Evolutionary conservation across 2,329 filamentous ascomycete genomes (phyloP).

Genomic region (Colletotrichum echinochloae): DNA sequence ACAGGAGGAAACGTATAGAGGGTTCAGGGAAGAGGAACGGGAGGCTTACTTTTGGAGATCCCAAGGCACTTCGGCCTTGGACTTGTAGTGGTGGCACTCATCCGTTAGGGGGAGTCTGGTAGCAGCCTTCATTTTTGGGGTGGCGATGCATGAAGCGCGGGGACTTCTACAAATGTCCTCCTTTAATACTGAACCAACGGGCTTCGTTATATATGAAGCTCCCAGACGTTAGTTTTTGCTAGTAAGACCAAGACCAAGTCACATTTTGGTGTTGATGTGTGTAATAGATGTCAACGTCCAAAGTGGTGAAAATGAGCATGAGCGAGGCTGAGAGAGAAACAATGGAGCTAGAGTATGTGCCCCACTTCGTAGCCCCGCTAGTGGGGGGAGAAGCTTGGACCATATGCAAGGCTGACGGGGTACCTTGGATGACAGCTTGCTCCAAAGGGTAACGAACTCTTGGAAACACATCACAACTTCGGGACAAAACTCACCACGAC

Average conservation of each 20-base stretch:
- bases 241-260: neutral
- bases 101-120: slow-evolving; percentile 66
- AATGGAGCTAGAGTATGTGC: neutral
- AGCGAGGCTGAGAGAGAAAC: slow-evolving; percentile 32
- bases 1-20: too few species aligned
- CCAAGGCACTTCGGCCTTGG: slow-evolving; percentile 78
- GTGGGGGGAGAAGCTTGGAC: slow-evolving; percentile 42
- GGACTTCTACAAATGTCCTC: neutral
- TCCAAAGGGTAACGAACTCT: slow-evolving; percentile 3
- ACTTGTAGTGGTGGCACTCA: slow-evolving; percentile 80
- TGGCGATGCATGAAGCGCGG: slow-evolving; percentile 31
- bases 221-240: neutral
- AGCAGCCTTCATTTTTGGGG: slow-evolving; percentile 54
- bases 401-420: slow-evolving; percentile 42
- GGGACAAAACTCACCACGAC: neutral
- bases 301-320: slow-evolving; percentile 42
- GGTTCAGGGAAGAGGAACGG: neutral
- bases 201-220: neutral
- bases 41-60: slow-evolving; percentile 82
- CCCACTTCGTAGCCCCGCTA: slow-evolving; percentile 22
- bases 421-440: slow-evolving; percentile 42
- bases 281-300: neutral
- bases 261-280: neutral
- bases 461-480: slow-evolving; percentile 7
- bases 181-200: neutral